Percentiles rank a stretch among this genome's conserved stretches.
Conservation (phyloP, 371 early-diverging fungal genomes). For the Mucor velutinosus region DNA sequence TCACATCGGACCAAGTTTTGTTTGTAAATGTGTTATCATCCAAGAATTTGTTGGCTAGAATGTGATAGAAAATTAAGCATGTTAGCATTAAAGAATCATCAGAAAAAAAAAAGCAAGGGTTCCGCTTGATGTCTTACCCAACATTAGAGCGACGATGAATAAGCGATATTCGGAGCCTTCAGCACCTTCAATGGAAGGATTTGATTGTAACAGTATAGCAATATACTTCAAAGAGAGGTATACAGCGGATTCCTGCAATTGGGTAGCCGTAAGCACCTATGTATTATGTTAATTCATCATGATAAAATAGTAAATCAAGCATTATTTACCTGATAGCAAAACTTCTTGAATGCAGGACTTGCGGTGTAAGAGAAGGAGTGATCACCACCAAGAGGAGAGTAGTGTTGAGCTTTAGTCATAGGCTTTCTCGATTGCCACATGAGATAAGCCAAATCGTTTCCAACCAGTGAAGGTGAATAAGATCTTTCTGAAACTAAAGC, state of each 20-base stretch:
- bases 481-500: conserved; percentile 6
- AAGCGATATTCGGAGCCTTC: conserved; percentile 79
- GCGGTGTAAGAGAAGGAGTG: conserved; percentile 40
- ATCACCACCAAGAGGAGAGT: conserved; percentile 20
- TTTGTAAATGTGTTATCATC: conserved; percentile 74
- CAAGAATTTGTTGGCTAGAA: conserved; percentile 65
- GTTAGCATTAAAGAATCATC: not conserved
- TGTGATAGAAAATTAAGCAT: not conserved
- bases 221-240: conserved; percentile 62
- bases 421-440: conserved; percentile 29
- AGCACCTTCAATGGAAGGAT: conserved; percentile 63
- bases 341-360: conserved; percentile 64
- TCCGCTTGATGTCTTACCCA: conserved; percentile 26
- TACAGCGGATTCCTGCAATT: conserved; percentile 59
- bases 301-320: not conserved
- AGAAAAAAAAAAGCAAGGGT: not conserved
- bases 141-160: conserved; percentile 79
- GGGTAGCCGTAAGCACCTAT: conserved; percentile 58
- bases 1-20: conserved; percentile 73
- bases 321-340: conserved; percentile 55
- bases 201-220: conserved; percentile 57
- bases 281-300: not conserved
- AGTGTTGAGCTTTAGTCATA: conserved; percentile 4
- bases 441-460: conserved; percentile 18
- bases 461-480: conserved; percentile 11